A percentile compares a stretch with the other conserved stretches of the same genome.
These are phyloP conservation scores for Cyberlindnera mycetangii DNA, from an alignment of 805 yeast genomes.

Conservation along the genomic window DNA sequence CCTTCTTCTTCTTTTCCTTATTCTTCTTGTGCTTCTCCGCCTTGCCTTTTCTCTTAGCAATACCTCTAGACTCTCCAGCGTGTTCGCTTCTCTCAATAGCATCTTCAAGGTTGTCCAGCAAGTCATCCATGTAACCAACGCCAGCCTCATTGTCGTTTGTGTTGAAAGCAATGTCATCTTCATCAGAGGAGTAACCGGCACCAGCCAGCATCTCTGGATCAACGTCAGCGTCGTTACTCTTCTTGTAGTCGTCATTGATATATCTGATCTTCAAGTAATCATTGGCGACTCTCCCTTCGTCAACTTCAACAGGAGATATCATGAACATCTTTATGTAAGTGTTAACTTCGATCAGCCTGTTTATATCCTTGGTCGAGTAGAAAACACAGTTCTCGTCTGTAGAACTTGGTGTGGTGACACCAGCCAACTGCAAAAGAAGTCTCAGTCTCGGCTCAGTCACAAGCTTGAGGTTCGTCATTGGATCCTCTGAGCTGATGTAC, in stretches of 20 bases:
- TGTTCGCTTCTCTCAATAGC: constrained; percentile 11
- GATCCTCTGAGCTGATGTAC: constrained; percentile 22
- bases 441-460: constrained; percentile 49
- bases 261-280: constrained; percentile 32
- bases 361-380: constrained; percentile 31
- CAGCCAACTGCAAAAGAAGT: constrained; percentile 43
- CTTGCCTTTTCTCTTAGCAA: constrained; percentile 23
- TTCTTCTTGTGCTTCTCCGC: constrained; percentile 11
- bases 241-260: constrained; percentile 34
- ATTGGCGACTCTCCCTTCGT: constrained; percentile 32
- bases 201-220: constrained; percentile 22
- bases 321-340: constrained; percentile 43
- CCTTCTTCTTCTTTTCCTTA: constrained; percentile 12
- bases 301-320: constrained; percentile 34
- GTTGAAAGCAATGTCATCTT: constrained; percentile 35
- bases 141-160: constrained; percentile 21
- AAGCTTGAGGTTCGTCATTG: constrained; percentile 27
- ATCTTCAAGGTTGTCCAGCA: constrained; percentile 20
- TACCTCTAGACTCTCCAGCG: constrained; percentile 17
- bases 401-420: constrained; percentile 42
- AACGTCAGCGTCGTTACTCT: constrained; percentile 36
- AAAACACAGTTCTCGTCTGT: constrained; percentile 40
- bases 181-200: constrained; percentile 32
- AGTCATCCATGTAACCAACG: constrained; percentile 21
- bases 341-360: constrained; percentile 33